A percentile compares a stretch with the other conserved stretches of the same genome.
Conservation (phyloP, 306 rosid genomes). For the Hylodesmum podocarpum region DNA sequence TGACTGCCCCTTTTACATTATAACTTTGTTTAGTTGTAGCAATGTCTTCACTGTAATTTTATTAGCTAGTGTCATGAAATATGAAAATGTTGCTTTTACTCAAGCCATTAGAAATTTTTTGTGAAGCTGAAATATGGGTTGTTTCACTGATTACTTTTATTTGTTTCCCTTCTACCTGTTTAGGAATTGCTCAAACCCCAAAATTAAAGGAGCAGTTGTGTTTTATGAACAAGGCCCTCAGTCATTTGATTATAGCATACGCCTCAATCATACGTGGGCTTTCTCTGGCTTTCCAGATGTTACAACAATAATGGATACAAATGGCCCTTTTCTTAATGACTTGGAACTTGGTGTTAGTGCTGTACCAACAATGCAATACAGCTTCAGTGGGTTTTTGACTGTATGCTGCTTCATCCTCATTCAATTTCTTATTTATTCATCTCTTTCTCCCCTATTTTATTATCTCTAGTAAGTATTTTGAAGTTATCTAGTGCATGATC, state of each 20-base stretch:
- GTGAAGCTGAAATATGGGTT: constrained; percentile 6
- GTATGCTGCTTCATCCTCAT: constrained; percentile 52
- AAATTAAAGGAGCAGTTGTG: constrained; percentile 86
- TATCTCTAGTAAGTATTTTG: neutral
- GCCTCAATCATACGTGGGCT: constrained; percentile 99
- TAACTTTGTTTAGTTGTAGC: neutral
- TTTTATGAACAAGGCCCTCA: constrained; percentile 90
- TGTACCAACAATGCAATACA: constrained; percentile 91
- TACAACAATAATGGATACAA: constrained; percentile 88
- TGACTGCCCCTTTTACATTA: constrained; percentile 8
- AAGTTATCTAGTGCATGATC: neutral
- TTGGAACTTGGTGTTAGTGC: constrained; percentile 74
- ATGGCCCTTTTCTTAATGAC: constrained; percentile 90
- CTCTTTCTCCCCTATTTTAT: neutral
- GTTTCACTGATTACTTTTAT: constrained; percentile 28
- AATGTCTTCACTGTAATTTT: neutral
- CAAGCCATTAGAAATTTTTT: constrained; percentile 3
- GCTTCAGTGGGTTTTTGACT: constrained; percentile 93
- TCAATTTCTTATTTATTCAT: constrained; percentile 14
- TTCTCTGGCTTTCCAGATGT: constrained; percentile 96
- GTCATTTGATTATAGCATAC: constrained; percentile 84
- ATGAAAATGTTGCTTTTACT: neutral
- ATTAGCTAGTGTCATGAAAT: neutral
- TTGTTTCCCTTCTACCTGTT: constrained; percentile 34
- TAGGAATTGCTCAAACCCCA: constrained; percentile 85